phyloP scores from a whole-genome alignment of 345 rosid species.

The Camelina hispida region DNA sequence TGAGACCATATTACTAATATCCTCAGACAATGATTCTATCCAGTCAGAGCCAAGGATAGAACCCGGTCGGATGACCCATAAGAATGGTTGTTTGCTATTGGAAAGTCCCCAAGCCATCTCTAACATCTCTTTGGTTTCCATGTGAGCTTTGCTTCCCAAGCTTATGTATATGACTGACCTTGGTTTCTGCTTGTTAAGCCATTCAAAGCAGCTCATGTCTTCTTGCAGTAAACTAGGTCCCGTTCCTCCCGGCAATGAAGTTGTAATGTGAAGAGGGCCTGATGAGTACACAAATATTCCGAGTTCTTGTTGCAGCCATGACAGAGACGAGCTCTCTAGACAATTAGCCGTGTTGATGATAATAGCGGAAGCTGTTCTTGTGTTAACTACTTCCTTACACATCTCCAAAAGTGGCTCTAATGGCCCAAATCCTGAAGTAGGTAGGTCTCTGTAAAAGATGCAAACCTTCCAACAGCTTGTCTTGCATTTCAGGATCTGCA shows the following conservation, averaged over 20 bases:
- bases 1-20: slow-evolving; percentile 18
- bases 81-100: slow-evolving; percentile 44
- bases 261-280: slow-evolving; percentile 41
- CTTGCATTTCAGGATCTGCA: slow-evolving; percentile 29
- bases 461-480: slow-evolving; percentile 15
- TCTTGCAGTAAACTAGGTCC: slow-evolving; percentile 31
- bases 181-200: slow-evolving; percentile 48
- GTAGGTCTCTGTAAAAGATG: slow-evolving; percentile 40
- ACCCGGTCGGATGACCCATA: slow-evolving; percentile 43
- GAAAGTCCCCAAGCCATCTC: slow-evolving; percentile 46
- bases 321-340: slow-evolving; percentile 34
- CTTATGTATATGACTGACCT: slow-evolving; percentile 63
- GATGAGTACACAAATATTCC: slow-evolving; percentile 21
- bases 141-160: slow-evolving; percentile 56
- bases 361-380: slow-evolving; percentile 23
- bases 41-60: slow-evolving; percentile 5
- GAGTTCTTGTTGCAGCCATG: slow-evolving; percentile 39
- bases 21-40: slow-evolving; percentile 34
- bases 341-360: slow-evolving; percentile 35
- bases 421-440: slow-evolving; percentile 27
- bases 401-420: slow-evolving; percentile 11
- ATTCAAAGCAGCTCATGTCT: slow-evolving; percentile 54
- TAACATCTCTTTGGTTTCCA: slow-evolving; percentile 25
- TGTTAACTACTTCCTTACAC: slow-evolving; percentile 21
- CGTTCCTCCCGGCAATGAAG: neutral